Conservation (phyloP, 2,329 filamentous ascomycete species). For the Neurospora crassa region DNA sequence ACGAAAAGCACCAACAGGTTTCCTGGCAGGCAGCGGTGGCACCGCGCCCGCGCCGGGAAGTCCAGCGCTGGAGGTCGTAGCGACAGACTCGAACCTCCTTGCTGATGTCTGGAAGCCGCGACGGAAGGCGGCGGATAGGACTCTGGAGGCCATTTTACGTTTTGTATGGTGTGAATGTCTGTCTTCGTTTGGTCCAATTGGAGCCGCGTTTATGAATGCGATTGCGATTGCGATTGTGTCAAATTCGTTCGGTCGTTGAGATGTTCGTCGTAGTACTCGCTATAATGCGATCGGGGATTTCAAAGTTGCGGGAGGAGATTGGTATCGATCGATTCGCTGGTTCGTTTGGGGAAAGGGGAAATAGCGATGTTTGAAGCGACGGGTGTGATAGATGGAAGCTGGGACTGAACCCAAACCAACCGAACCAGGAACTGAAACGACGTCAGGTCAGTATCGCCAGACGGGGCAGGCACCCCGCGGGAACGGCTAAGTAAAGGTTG, state of each 20-base stretch:
- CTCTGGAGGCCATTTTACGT: conserved; percentile 35
- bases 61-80: background rate
- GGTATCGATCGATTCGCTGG: background rate
- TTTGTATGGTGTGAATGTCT: conserved; percentile 7
- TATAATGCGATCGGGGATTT: background rate
- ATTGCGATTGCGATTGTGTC: background rate
- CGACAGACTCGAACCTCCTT: conserved; percentile 30
- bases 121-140: conserved; percentile 26
- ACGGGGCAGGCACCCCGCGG: background rate
- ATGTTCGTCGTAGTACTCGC: background rate
- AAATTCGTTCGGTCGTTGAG: background rate
- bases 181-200: background rate
- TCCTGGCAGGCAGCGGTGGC: conserved; percentile 41
- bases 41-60: conserved; percentile 8
- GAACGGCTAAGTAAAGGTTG: background rate
- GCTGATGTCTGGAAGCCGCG: conserved; percentile 43
- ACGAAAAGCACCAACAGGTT: conserved; percentile 51
- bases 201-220: background rate
- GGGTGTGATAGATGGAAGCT: background rate
- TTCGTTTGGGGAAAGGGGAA: background rate
- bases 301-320: background rate
- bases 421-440: background rate
- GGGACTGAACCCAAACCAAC: background rate
- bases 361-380: background rate
- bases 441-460: background rate